Evolutionary conservation across 345 rosid genomes (phyloP), one percentile per base, ranked within the genome.

Genomic region (Ceriops decandra): DNA sequence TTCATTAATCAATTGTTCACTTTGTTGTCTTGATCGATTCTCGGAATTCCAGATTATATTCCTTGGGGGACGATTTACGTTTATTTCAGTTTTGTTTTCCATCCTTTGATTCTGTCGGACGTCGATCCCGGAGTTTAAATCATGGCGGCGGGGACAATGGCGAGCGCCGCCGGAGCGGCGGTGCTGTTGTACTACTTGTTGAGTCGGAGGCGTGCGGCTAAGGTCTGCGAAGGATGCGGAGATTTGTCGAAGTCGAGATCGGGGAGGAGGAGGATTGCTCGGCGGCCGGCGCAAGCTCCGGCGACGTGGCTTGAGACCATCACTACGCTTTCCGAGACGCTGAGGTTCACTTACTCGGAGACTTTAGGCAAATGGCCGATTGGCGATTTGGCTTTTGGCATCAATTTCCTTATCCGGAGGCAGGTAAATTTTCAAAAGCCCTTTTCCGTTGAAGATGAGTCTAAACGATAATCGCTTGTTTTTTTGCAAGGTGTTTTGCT

Each of bases 331-430:
- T 84, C 93, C 15, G 98, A 95, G 81, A 95, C 99, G 31, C 84
- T 95, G 21, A 81, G 93, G 63, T 95, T 92, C 62, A 95, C 96
- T 11, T 95, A 88, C 82, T 87, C 96, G 10, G 98, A 95, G 79
- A 95, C 99, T 61, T 74, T 95, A 30, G 99, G 99, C 5, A 92
- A 95, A 82, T 95, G 99, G 98, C 99, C 99, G 10, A 83, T 95
- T 32, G 96, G 85, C 30, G 97, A 95, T 83, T 81, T 95, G 72
- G 99, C 99, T 60, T 95, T 95, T 68, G 98, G 98, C 68, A 91
- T 95, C 69, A 95, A 92, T 75, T 92, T 86, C 74, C 84, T 95
- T 59, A 84, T 95, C 83, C 85, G 95, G 68, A 83, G 88, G 70
- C 97, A 95, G 91, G 99, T 93, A 49, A 20, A 78, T 31, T 20